Base-by-base conservation (phyloP, 2,329 filamentous ascomycete species). In the Paraconiothyrium brasiliense region DNA sequence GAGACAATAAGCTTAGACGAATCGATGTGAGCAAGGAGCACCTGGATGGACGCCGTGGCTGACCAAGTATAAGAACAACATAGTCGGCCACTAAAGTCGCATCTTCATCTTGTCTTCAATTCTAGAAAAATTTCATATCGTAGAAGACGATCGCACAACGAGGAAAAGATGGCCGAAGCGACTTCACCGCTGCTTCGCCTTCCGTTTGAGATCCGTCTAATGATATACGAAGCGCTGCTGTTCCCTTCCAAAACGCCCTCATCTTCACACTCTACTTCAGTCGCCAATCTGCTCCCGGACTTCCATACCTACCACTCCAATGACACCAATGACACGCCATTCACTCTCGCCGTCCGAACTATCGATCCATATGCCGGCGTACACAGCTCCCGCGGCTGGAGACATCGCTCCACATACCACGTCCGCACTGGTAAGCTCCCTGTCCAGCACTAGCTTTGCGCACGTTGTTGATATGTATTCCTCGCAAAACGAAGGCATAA, bases 171-270 rank as follows among this genome's bases (percentile, higher is more conserved):
- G 41, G 32, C 24, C 30, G 49, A 62, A 35, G 57, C 64, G 50
- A 58, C 66, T 14, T 77, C 77, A 47, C 75, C 73, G 2, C 77
- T 84, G 39, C 71, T 83, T n/a, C 77, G 78, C 8, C 71, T 84
- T 5, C 82, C 82, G 2, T 69, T 79, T 4, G 82, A 84, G 65
- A 78, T 84, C 47, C 75, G 82, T 6, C 74, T 84, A 5, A 78
- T 81, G 58, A 83, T 84, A 58, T 84, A 84, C 66, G 74, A 77
- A 66, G 61, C 75, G 58, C 75, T 84, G 4, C 74, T 84, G 22
- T 67, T 80, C 10, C 80, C 82, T 9, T 78, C 78, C 7, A 67
- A 57, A 60, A 76, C 57, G 10, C 76, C 75, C 4, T 72, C 73
- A 2, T 73, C 72, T 16, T 60, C 65, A 14, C 64, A 66, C 43